These are phyloP conservation scores for Vaccinium vitisidaea DNA, from an alignment of 148 eudicot genomes.

Conservation along the genomic window DNA sequence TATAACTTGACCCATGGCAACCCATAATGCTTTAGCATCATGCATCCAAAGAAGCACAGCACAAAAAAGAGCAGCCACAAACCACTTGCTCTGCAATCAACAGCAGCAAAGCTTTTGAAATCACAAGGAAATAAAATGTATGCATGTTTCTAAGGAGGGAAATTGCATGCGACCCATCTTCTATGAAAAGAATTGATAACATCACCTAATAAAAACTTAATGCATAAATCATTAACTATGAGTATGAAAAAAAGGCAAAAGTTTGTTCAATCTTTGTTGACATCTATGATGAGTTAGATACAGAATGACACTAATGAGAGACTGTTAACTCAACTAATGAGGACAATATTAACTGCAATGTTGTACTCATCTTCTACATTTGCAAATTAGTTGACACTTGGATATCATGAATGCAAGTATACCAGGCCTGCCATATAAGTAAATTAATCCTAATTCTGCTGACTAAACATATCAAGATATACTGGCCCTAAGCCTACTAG, in stretches of 20 bases:
- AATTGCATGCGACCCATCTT: neutral
- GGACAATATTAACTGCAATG: neutral
- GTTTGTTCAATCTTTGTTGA: neutral
- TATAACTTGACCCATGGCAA: slow-evolving; percentile 55
- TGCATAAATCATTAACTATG: neutral
- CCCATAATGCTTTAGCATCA: slow-evolving; percentile 87
- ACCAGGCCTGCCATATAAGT: neutral
- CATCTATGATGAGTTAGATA: neutral
- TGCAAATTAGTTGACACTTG: neutral
- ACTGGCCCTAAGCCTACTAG: neutral
- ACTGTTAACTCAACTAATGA: neutral
- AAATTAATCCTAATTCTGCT: neutral
- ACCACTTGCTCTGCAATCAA: slow-evolving; percentile 83
- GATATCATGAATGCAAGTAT: neutral
- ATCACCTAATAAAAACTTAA: neutral
- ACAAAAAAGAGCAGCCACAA: slow-evolving; percentile 45
- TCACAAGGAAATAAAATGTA: neutral
- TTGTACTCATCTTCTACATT: neutral
- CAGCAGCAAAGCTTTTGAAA: neutral
- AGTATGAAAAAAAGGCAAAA: neutral
- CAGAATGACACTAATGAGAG: neutral
- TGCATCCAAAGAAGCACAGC: slow-evolving; percentile 60
- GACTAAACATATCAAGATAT: neutral
- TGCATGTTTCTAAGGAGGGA: neutral
- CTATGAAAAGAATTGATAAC: neutral